Evolutionary conservation across 2,329 filamentous ascomycete species (phyloP).

Genomic region (Reticulascus tulasneorum): DNA sequence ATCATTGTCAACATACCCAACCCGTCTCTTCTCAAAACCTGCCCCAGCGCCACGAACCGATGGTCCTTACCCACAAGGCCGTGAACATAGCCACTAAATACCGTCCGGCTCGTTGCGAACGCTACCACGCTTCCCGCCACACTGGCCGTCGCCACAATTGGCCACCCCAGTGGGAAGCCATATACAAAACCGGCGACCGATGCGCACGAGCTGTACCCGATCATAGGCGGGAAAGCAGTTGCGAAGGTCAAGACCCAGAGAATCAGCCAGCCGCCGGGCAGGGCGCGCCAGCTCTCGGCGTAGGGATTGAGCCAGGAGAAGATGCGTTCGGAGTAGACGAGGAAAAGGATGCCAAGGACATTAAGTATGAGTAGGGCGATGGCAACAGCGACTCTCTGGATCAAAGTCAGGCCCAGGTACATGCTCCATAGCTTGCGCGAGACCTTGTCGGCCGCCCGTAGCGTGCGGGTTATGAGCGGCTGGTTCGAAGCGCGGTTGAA

Average conservation of each 20-base stretch:
- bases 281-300: constrained; percentile 71
- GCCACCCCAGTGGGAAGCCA: constrained; percentile 66
- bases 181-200: constrained; percentile 53
- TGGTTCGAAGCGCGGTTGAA: too few relatives aligned
- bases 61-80: constrained; percentile 76
- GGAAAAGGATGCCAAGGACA: constrained; percentile 60
- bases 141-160: constrained; percentile 75
- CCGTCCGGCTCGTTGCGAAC: constrained; percentile 75
- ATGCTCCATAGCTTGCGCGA: constrained; percentile 41
- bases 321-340: constrained; percentile 76
- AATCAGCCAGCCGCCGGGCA: constrained; percentile 69
- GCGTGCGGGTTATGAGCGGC: constrained; percentile 33
- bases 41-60: constrained; percentile 80
- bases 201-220: constrained; percentile 76
- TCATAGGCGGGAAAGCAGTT: constrained; percentile 80
- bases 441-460: constrained; percentile 37
- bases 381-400: constrained; percentile 59
- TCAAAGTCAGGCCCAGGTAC: constrained; percentile 52
- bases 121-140: constrained; percentile 73
- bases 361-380: constrained; percentile 45
- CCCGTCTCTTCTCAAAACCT: constrained; percentile 88
- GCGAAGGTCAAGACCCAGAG: constrained; percentile 71
- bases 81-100: constrained; percentile 76
- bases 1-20: constrained; percentile 88
- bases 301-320: constrained; percentile 71